Conservation (phyloP, 78 protist species). For the Dictyostelium capitatum region DNA sequence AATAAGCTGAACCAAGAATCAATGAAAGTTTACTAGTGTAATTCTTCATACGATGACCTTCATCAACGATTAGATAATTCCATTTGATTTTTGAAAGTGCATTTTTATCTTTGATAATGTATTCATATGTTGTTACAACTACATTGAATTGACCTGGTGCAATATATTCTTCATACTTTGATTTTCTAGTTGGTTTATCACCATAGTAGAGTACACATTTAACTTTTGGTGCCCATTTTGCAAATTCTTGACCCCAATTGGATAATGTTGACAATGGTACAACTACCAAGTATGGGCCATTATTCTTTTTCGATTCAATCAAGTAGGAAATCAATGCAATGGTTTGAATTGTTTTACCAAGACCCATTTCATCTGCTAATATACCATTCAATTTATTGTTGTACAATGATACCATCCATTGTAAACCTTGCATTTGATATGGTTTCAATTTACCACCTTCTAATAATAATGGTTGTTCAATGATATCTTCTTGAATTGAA, state of each 20-base stretch:
- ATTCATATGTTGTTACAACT: slow-evolving; percentile 90
- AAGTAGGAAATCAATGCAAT: slow-evolving; percentile 90
- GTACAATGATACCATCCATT: slow-evolving; percentile 94
- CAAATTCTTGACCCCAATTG: slow-evolving; percentile 95
- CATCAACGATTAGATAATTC: slow-evolving; percentile 91
- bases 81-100: slow-evolving; percentile 70
- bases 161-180: slow-evolving; percentile 9
- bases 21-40: slow-evolving; percentile 47
- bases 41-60: slow-evolving; percentile 92
- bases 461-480: slow-evolving; percentile 60
- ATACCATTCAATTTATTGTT: slow-evolving; percentile 95
- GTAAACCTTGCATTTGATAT: slow-evolving; percentile 97
- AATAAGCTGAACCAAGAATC: slow-evolving; percentile 23
- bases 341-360: slow-evolving; percentile 98
- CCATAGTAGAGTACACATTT: slow-evolving; percentile 88
- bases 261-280: slow-evolving; percentile 97
- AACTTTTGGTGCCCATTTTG: slow-evolving; percentile 92
- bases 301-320: slow-evolving; percentile 65
- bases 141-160: slow-evolving; percentile 82
- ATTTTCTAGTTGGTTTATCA: slow-evolving; percentile 37
- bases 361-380: slow-evolving; percentile 94
- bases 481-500: slow-evolving; percentile 73
- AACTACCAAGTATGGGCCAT: slow-evolving; percentile 97
- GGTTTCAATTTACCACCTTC: slow-evolving; percentile 91
- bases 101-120: slow-evolving; percentile 69